Evolutionary conservation across 129 eudicot genomes (phyloP).

Genomic region (Tagetes patula): DNA sequence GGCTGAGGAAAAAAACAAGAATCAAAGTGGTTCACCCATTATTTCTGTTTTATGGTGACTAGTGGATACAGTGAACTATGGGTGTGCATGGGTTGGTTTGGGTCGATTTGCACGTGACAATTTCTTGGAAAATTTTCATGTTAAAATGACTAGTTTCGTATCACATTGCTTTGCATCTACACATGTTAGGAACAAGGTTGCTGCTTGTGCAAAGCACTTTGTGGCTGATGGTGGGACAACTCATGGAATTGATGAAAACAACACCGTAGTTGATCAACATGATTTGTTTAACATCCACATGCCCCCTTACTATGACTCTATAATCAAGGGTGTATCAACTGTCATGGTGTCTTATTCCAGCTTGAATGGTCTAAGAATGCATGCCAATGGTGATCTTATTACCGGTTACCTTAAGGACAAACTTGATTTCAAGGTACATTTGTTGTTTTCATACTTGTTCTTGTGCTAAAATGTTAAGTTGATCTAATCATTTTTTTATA

Average conservation of each 20-base stretch:
- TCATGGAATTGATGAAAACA: constrained; percentile 73
- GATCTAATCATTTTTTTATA: not conserved
- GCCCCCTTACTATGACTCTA: constrained; percentile 82
- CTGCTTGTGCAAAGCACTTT: constrained; percentile 91
- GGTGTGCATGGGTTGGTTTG: too few species aligned
- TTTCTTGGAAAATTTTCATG: not conserved
- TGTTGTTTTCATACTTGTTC: constrained; percentile 1
- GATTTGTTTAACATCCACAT: constrained; percentile 78
- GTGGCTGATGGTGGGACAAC: constrained; percentile 96
- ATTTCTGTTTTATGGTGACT: too few species aligned
- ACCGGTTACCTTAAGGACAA: constrained; percentile 72
- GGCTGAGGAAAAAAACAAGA: too few species aligned
- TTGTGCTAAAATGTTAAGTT: not conserved
- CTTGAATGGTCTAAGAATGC: constrained; percentile 82
- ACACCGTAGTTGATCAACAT: constrained; percentile 54
- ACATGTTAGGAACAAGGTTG: constrained; percentile 70
- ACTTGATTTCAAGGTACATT: constrained; percentile 68
- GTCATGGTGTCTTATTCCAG: constrained; percentile 89
- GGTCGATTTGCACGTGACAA: too few species aligned
- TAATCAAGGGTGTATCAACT: constrained; percentile 78
- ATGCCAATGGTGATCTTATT: constrained; percentile 64
- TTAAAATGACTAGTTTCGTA: not conserved
- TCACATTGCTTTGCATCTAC: not conserved
- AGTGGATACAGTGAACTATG: too few species aligned
- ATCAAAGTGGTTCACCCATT: too few species aligned